Percentiles rank a stretch among this genome's conserved stretches.
These are phyloP conservation scores for Phaeophleospora eucalypticola DNA, from an alignment of 2,329 filamentous ascomycete genomes.

Conservation along the genomic window DNA sequence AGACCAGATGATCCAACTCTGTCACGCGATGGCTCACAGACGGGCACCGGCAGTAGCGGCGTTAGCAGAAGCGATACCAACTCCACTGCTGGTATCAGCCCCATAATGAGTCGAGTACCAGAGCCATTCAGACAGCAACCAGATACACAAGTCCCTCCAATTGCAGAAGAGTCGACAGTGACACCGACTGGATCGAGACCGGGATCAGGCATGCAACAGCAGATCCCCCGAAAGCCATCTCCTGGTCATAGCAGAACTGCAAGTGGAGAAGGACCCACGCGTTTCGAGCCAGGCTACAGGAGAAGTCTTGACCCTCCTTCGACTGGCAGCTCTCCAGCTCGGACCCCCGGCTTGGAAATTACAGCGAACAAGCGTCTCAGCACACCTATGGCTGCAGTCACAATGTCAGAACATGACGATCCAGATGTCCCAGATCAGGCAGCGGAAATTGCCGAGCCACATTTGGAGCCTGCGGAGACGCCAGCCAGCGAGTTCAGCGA, in stretches of 20 bases:
- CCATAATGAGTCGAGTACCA: constrained; percentile 59
- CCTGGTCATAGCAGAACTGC: constrained; percentile 39
- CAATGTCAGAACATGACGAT: constrained; percentile 17
- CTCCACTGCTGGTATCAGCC: constrained; percentile 61
- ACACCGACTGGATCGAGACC: constrained; percentile 33
- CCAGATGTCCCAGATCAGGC: constrained; percentile 24
- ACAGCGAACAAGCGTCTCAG: constrained; percentile 23
- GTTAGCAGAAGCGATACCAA: constrained; percentile 54
- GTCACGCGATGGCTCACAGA: constrained; percentile 41
- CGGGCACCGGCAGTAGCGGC: constrained; percentile 13
- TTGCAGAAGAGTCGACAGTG: constrained; percentile 47
- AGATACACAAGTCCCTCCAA: constrained; percentile 48
- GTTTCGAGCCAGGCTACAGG: constrained; percentile 52
- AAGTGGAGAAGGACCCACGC: constrained; percentile 31
- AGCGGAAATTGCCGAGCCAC: constrained; percentile 22
- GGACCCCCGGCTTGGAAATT: constrained; percentile 52
- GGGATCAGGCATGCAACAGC: constrained; percentile 31
- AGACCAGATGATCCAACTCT: constrained; percentile 52
- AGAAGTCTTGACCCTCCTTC: constrained; percentile 57
- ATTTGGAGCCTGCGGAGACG: constrained; percentile 20
- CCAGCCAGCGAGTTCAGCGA: constrained; percentile 19
- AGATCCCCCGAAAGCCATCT: constrained; percentile 35
- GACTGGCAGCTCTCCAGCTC: constrained; percentile 58
- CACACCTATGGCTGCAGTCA: constrained; percentile 25
- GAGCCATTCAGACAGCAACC: constrained; percentile 33